phyloP scores from a whole-genome alignment of 768 basidiomycete genomes.

The Suillus luteus region DNA sequence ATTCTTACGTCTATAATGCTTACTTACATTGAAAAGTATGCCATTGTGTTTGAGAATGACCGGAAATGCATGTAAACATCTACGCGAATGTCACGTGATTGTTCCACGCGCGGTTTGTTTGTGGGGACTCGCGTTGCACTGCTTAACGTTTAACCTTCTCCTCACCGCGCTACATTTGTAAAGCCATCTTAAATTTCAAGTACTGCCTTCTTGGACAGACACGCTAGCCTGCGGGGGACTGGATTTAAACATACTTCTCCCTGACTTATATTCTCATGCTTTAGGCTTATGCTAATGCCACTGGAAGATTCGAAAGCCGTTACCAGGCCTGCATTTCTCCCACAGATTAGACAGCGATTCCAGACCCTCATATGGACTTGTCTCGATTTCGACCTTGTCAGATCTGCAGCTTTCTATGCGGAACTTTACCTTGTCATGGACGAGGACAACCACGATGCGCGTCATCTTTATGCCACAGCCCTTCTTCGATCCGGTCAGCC shows the following conservation, averaged over 20 bases:
- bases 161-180: slow-evolving; percentile 23
- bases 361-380: slow-evolving; percentile 78
- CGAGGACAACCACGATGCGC: slow-evolving; percentile 72
- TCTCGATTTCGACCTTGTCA: slow-evolving; percentile 77
- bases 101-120: slow-evolving; percentile 22
- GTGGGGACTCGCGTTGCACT: slow-evolving; percentile 17
- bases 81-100: slow-evolving; percentile 35
- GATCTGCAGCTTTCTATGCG: slow-evolving; percentile 86
- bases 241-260: slow-evolving; percentile 19
- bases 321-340: slow-evolving; percentile 43
- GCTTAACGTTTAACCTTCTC: slow-evolving; percentile 17
- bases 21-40: slow-evolving; percentile 3
- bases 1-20: slow-evolving; percentile 14
- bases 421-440: slow-evolving; percentile 80
- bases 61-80: not conserved
- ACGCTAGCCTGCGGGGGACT: slow-evolving; percentile 8
- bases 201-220: slow-evolving; percentile 15
- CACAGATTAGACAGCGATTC: slow-evolving; percentile 68
- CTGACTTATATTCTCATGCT: slow-evolving; percentile 31
- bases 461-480: slow-evolving; percentile 81
- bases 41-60: slow-evolving; percentile 8
- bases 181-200: slow-evolving; percentile 2
- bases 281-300: slow-evolving; percentile 51
- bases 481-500: slow-evolving; percentile 71
- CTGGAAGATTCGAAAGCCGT: slow-evolving; percentile 44